Evolutionary conservation across 768 basidiomycete species (phyloP), one percentile per base, ranked within the genome.

Genomic region (Macrolepiota fuliginosa): DNA sequence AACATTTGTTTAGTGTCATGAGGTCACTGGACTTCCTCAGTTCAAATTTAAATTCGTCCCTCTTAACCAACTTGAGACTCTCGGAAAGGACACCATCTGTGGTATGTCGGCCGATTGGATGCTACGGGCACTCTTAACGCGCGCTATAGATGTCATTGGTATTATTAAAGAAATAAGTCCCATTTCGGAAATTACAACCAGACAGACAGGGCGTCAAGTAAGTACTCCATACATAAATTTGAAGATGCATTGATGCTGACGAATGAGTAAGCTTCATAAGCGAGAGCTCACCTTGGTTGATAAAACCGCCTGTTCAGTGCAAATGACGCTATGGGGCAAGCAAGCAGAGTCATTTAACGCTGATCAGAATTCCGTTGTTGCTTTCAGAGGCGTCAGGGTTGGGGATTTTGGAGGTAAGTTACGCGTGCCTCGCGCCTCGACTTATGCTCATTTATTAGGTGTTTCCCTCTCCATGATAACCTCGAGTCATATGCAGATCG

Each of bases 321-420:
- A 93, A 36, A 71, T 98, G 65, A 99, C 96, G 2, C 78, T 98
- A 32, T 99, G 96, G 97, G 97, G 96, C 24, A 94, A 91, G 72
- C 91, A 93, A 72, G 96, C 96, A 0, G 94, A 98, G 71, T 82
- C 83, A 42, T 98, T 86, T 71, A 72, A 74, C n/a, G 75, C 80
- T 4, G 76, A 77, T 19, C 77, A 81, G 11, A 79, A 80, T 54
- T 86, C 92, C 9, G 87, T 98, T 32, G 82, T 96, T 65, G 96
- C 96, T 3, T 92, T 96, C 83, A 97, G 96, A 75, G 90, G 92
- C 24, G 92, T 94, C 65, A 93, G 90, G 72, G 92, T 98, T 42
- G 89, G 93, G 27, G 96, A 98, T 65, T 99, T 66, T 37, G 63
- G 63, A 29, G 65, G 65, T 64, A 37, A 11, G 57, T 22, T 19